Conservation (phyloP, 768 basidiomycete genomes). For the Xerocomellus intermedius region DNA sequence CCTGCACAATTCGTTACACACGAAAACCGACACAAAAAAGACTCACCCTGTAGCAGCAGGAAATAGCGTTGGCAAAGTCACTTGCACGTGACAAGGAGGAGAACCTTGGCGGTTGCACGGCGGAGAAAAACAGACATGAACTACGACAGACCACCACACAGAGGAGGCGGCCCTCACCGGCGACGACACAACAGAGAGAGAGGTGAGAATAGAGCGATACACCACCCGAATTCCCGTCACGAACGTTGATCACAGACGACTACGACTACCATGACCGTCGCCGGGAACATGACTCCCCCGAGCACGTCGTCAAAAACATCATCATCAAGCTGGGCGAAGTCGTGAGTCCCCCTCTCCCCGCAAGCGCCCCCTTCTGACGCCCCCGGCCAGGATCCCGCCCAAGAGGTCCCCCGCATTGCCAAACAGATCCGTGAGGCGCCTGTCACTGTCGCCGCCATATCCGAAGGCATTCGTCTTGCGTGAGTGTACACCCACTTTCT, state of each 20-base stretch:
- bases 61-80: not conserved
- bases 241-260: constrained; percentile 48
- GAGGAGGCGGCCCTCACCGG: constrained; percentile 46
- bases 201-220: constrained; percentile 44
- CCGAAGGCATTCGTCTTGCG: constrained; percentile 78
- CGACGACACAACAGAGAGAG: constrained; percentile 43
- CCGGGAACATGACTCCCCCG: constrained; percentile 68
- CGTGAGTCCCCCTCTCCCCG: constrained; percentile 44
- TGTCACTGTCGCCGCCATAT: constrained; percentile 57
- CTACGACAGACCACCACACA: constrained; percentile 48
- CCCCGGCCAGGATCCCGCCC: constrained; percentile 55
- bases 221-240: not conserved
- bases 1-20: constrained; percentile 27
- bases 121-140: constrained; percentile 46
- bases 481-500: constrained; percentile 22
- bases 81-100: constrained; percentile 27
- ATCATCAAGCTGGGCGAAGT: constrained; percentile 81
- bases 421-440: constrained; percentile 61
- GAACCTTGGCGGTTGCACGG: too few species aligned
- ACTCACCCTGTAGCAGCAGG: not conserved
- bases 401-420: constrained; percentile 68
- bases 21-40: not conserved
- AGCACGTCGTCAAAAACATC: constrained; percentile 62
- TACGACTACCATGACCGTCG: constrained; percentile 59
- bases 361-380: not conserved